phyloP scores from a whole-genome alignment of 257 asterid species.

The Coffea eugenioides region DNA sequence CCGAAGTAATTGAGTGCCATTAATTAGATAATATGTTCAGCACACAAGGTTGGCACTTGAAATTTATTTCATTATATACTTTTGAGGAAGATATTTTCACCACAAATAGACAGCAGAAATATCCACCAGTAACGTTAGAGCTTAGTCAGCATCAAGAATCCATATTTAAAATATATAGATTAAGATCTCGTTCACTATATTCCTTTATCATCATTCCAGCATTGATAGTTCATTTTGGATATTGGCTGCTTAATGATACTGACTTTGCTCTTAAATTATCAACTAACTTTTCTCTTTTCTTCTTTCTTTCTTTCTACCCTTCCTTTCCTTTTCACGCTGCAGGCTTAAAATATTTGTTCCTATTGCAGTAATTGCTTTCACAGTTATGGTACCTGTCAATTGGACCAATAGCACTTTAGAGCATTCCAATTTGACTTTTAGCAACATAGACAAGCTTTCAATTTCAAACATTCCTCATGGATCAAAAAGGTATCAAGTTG shows the following conservation, averaged over 20 bases:
- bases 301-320: constrained; percentile 11
- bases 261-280: background rate
- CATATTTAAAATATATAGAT: background rate
- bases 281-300: constrained; percentile 3
- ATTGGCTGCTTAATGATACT: background rate
- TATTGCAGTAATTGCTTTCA: constrained; percentile 66
- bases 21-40: background rate
- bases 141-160: background rate
- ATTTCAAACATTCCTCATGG: constrained; percentile 80
- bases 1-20: background rate
- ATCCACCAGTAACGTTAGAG: background rate
- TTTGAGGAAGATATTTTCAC: background rate
- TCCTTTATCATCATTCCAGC: background rate
- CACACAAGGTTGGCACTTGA: background rate
- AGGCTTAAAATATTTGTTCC: constrained; percentile 95
- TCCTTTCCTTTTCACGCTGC: constrained; percentile 22
- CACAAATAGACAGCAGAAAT: background rate
- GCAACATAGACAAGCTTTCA: constrained; percentile 83
- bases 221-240: background rate
- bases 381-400: constrained; percentile 89
- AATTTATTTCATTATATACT: background rate
- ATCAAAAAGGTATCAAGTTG: constrained; percentile 58
- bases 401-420: constrained; percentile 82
- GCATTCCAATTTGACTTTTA: constrained; percentile 40
- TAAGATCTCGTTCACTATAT: background rate